Percentiles rank a stretch among this genome's conserved stretches.
These are phyloP conservation scores for Planoprotostelium fungivorum DNA, from an alignment of 78 protist genomes.

Conservation along the genomic window DNA sequence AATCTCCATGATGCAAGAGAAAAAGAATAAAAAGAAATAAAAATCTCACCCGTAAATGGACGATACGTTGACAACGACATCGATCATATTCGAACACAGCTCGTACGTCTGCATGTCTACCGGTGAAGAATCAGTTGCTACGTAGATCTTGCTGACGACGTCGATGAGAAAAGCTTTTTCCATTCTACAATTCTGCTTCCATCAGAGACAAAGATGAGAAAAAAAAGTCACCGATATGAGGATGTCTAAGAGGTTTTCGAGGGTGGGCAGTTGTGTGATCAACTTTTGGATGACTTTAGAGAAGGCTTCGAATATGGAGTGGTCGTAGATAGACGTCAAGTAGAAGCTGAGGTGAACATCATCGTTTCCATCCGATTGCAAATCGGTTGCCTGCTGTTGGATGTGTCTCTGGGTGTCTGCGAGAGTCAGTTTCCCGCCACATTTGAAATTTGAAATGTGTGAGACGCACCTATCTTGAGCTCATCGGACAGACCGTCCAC, in stretches of 20 bases:
- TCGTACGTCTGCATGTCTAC: slow-evolving; percentile 93
- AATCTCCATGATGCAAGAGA: neutral
- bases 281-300: slow-evolving; percentile 93
- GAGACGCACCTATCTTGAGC: slow-evolving; percentile 55
- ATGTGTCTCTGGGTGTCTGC: slow-evolving; percentile 81
- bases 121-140: slow-evolving; percentile 90
- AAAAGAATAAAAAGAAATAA: neutral
- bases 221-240: slow-evolving; percentile 57
- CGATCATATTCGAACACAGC: slow-evolving; percentile 93
- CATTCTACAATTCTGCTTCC: slow-evolving; percentile 72
- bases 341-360: slow-evolving; percentile 77
- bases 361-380: slow-evolving; percentile 57
- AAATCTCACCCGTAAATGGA: slow-evolving; percentile 85
- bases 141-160: slow-evolving; percentile 90
- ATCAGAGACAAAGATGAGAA: slow-evolving; percentile 6
- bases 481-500: slow-evolving; percentile 89
- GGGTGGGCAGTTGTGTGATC: slow-evolving; percentile 90
- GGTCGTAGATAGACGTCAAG: slow-evolving; percentile 96
- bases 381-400: slow-evolving; percentile 69
- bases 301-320: slow-evolving; percentile 94
- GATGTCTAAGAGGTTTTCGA: slow-evolving; percentile 86
- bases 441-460: neutral
- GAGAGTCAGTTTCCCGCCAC: neutral
- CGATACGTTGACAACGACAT: slow-evolving; percentile 89
- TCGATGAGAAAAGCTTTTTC: slow-evolving; percentile 95